Base-by-base conservation (phyloP, 192 early-diverging fungal species). In the Backusella liffmaniae region DNA sequence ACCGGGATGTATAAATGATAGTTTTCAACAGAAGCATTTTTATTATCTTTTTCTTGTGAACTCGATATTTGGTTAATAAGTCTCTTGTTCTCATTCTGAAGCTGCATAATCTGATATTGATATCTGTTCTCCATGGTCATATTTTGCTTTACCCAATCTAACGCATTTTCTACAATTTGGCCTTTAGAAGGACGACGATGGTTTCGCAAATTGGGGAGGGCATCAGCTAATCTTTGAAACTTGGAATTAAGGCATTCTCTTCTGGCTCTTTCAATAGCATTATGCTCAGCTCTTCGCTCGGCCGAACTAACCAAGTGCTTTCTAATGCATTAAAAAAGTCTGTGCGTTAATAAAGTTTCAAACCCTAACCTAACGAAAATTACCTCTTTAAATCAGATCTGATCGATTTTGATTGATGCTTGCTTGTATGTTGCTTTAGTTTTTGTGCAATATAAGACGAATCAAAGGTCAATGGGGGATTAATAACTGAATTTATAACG, bases 111-210 rank as follows among this genome's bases (percentile, higher is more conserved):
- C n/a, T 76, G 46, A 12, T 70, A 51, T 56, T 51, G 75, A 51
- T 76, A 76, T 46, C 42, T 51, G 5, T 72, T 42, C 29, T 77
- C 70, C 10, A 41, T 41, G 4, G 26, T n/a, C 21, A 66, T 49
- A 4, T 49, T 75, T 67, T 74, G 68, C 23, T 56, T 39, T 9
- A 79, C 86, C 72, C 86, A 91, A 1, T 93, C 92, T 26, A 94
- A 82, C n/a, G 92, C 91, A 73, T 92, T 90, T 71, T 91, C 84
- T 29, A 94, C 92, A 62, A 94, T 94, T 34, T 87, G 87, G 23
- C 89, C 90, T 77, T 94, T 94, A 67, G 88, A 89, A n/a, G 93
- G 93, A 69, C 93, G 87, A 49, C 92, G 86, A 71, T 91, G 88
- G 65, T 87, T 84, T 66, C 80, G 82, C 35, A 94, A 86, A 21